Conservation (phyloP, 2,329 filamentous ascomycete species). For the Dothistroma septosporum region DNA sequence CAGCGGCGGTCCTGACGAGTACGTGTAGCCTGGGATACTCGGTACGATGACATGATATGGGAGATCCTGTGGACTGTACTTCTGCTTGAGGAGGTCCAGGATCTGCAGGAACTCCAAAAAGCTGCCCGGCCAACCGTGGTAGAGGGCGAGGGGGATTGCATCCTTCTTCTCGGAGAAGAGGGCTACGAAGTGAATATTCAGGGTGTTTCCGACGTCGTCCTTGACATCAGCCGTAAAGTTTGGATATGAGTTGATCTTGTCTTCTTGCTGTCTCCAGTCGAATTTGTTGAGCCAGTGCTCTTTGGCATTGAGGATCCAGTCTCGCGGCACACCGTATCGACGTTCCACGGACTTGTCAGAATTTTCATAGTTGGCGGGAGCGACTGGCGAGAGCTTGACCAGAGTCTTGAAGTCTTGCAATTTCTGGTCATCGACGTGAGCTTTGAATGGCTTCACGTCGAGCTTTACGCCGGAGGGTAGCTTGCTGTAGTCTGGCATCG, state of each 20-base stretch:
- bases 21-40: slow-evolving; percentile 50
- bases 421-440: slow-evolving; percentile 42
- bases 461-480: slow-evolving; percentile 38
- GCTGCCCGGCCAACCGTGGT: slow-evolving; percentile 38
- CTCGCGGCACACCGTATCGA: slow-evolving; percentile 44
- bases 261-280: slow-evolving; percentile 35
- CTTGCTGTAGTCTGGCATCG: slow-evolving; percentile 23
- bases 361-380: slow-evolving; percentile 49
- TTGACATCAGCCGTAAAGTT: slow-evolving; percentile 22
- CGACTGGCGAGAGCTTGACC: slow-evolving; percentile 47
- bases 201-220: slow-evolving; percentile 33
- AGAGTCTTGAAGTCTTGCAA: slow-evolving; percentile 47
- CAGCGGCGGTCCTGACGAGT: slow-evolving; percentile 43
- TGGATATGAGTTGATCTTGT: slow-evolving; percentile 23
- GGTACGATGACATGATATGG: slow-evolving; percentile 56
- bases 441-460: slow-evolving; percentile 41
- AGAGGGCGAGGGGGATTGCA: slow-evolving; percentile 36
- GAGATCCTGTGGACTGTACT: slow-evolving; percentile 47
- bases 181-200: slow-evolving; percentile 51
- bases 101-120: slow-evolving; percentile 36
- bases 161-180: slow-evolving; percentile 50
- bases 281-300: slow-evolving; percentile 34
- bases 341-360: slow-evolving; percentile 22
- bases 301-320: slow-evolving; percentile 45
- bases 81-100: slow-evolving; percentile 33